Percentiles rank a stretch among this genome's conserved stretches.
phyloP scores from a whole-genome alignment of 371 early-diverging fungal genomes.

The Mortierella sp. region DNA sequence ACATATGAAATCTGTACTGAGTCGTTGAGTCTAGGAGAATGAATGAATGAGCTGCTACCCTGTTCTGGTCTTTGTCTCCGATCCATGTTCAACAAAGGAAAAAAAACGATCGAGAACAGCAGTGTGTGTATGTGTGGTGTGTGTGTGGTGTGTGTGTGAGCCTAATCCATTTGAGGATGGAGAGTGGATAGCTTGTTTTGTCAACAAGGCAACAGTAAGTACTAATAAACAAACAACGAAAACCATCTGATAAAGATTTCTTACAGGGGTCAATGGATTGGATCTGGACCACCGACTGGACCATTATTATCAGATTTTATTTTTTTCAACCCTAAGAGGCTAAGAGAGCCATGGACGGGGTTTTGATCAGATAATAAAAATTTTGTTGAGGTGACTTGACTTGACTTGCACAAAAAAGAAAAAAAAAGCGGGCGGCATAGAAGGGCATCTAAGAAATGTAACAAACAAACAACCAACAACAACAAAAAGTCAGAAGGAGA shows the following conservation, averaged over 20 bases:
- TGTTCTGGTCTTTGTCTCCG: not conserved
- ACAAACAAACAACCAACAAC: not conserved
- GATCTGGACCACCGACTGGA: not conserved
- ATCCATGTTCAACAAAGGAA: not conserved
- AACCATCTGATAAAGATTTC: conserved; percentile 7
- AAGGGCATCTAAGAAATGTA: not conserved
- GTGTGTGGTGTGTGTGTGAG: too few species aligned
- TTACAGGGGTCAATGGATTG: too few species aligned
- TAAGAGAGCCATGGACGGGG: not conserved
- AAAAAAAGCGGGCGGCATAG: not conserved
- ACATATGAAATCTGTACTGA: not conserved
- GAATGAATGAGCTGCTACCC: not conserved
- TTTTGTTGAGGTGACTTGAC: not conserved
- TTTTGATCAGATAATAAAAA: not conserved
- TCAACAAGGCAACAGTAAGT: too few species aligned
- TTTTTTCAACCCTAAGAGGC: too few species aligned
- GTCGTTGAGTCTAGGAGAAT: not conserved
- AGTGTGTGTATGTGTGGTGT: too few species aligned
- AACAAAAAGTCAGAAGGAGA: not conserved
- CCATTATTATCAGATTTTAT: not conserved
- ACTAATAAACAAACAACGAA: not conserved
- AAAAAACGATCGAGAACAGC: not conserved
- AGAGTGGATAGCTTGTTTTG: not conserved
- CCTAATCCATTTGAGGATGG: not conserved
- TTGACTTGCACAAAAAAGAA: too few species aligned